Percentiles rank a stretch among this genome's conserved stretches.
Conservation (phyloP, 2,329 filamentous ascomycete species). For the Calonectria pseudoturangicola region DNA sequence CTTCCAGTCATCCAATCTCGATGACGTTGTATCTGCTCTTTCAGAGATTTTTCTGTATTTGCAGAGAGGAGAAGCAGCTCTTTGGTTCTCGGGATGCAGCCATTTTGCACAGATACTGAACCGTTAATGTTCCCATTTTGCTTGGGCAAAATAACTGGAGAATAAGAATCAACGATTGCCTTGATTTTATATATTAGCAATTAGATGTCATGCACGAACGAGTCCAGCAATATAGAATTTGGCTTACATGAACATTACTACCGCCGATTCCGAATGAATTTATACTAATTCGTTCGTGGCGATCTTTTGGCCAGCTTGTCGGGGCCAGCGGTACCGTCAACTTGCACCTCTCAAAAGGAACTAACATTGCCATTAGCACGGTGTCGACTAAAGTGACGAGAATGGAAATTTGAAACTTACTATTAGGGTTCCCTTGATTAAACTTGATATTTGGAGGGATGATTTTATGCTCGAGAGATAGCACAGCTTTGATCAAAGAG, state of each 20-base stretch:
- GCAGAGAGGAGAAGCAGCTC: constrained; percentile 17
- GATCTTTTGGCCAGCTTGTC: constrained; percentile 51
- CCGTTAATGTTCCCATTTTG: no score
- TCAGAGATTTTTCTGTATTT: constrained; percentile 1
- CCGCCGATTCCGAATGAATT: constrained; percentile 63
- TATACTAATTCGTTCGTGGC: constrained; percentile 54
- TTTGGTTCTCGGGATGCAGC: not conserved
- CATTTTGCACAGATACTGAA: not conserved
- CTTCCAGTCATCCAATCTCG: not conserved
- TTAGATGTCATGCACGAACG: no score
- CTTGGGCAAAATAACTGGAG: not conserved
- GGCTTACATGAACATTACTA: constrained; percentile 57
- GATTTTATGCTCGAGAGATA: constrained; percentile 55
- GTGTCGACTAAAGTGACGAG: no score
- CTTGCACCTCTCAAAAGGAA: constrained; percentile 50
- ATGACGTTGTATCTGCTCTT: not conserved
- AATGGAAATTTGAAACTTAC: no score
- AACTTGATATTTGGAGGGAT: constrained; percentile 59
- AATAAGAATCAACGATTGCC: constrained; percentile 32
- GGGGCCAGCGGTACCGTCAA: constrained; percentile 51
- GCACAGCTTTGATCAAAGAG: constrained; percentile 56
- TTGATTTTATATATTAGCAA: no score
- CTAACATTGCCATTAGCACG: not conserved
- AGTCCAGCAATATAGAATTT: no score
- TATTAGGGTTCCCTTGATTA: constrained; percentile 48